These are phyloP conservation scores for Leccinum olivaceopallidum DNA, from an alignment of 768 basidiomycete species.

Conservation along the genomic window DNA sequence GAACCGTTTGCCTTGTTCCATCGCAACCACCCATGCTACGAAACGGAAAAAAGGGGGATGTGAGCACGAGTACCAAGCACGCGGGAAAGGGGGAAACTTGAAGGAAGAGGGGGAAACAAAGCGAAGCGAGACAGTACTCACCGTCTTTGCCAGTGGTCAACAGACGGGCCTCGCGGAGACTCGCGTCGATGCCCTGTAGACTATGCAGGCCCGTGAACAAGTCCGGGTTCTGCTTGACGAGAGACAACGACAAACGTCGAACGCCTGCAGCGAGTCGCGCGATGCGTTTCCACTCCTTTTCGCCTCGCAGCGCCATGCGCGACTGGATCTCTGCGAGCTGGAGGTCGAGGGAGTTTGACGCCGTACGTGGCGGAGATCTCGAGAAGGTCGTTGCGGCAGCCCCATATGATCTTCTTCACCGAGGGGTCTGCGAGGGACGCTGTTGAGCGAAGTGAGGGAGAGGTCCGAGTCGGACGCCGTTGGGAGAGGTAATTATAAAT, in stretches of 20 bases:
- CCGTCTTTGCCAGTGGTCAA: slow-evolving; percentile 34
- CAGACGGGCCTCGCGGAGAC: slow-evolving; percentile 28
- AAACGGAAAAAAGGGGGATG: not conserved
- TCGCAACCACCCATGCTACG: slow-evolving; percentile 36
- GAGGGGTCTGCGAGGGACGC: slow-evolving; percentile 17
- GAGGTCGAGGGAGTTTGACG: slow-evolving; percentile 37
- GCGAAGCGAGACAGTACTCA: slow-evolving; percentile 18
- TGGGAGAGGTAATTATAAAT: slow-evolving; percentile 5
- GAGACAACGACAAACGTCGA: slow-evolving; percentile 23
- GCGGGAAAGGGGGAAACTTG: too few species aligned
- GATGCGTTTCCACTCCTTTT: slow-evolving; percentile 29
- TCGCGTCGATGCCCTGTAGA: slow-evolving; percentile 38
- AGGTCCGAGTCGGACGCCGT: too few species aligned
- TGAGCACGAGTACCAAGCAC: not conserved
- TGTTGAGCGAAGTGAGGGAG: slow-evolving; percentile 24
- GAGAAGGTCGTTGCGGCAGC: slow-evolving; percentile 42
- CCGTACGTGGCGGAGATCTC: slow-evolving; percentile 34
- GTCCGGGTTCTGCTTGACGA: slow-evolving; percentile 25
- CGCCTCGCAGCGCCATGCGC: slow-evolving; percentile 25
- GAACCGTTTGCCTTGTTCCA: slow-evolving; percentile 35
- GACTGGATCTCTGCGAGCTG: slow-evolving; percentile 42
- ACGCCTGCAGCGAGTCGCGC: slow-evolving; percentile 26
- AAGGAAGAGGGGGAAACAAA: not conserved
- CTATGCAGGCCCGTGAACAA: slow-evolving; percentile 34
- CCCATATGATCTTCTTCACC: slow-evolving; percentile 43